Percentiles rank a stretch among this genome's conserved stretches.
phyloP scores from a whole-genome alignment of 2,329 filamentous ascomycete species.

The Diaporthe destruens region DNA sequence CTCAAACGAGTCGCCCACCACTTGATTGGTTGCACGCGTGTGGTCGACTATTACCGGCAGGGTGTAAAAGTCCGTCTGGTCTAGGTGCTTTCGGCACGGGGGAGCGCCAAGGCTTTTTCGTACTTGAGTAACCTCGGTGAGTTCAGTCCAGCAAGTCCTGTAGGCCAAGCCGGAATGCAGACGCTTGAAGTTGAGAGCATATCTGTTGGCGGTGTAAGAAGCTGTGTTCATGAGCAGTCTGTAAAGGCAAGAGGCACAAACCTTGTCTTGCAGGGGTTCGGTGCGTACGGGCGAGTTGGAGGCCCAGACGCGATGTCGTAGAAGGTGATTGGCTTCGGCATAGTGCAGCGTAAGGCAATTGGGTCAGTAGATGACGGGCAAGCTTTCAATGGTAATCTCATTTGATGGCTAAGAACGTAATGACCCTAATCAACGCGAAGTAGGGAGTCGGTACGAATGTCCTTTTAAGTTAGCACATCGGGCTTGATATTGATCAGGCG shows the following conservation, averaged over 20 bases:
- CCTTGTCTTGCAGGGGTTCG: conserved; percentile 52
- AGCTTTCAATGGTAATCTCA: not conserved
- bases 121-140: conserved; percentile 64
- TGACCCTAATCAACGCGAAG: not conserved
- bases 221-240: too few relatives aligned
- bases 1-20: conserved; percentile 74
- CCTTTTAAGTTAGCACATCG: not conserved
- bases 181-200: conserved; percentile 58
- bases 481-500: not conserved
- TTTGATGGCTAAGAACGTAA: not conserved
- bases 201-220: conserved; percentile 38
- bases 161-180: conserved; percentile 45
- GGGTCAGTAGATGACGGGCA: not conserved
- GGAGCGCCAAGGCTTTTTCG: conserved; percentile 61
- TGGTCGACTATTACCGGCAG: conserved; percentile 34
- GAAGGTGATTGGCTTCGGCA: conserved; percentile 47
- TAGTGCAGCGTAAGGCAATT: not conserved
- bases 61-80: conserved; percentile 60
- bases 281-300: conserved; percentile 47
- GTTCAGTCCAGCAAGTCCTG: conserved; percentile 60
- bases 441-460: not conserved
- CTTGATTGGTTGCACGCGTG: conserved; percentile 22
- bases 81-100: conserved; percentile 62
- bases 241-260: conserved; percentile 29
- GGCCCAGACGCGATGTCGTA: conserved; percentile 58